phyloP scores from a whole-genome alignment of 2,329 filamentous ascomycete genomes.

The Colletotrichum orchidophilum region DNA sequence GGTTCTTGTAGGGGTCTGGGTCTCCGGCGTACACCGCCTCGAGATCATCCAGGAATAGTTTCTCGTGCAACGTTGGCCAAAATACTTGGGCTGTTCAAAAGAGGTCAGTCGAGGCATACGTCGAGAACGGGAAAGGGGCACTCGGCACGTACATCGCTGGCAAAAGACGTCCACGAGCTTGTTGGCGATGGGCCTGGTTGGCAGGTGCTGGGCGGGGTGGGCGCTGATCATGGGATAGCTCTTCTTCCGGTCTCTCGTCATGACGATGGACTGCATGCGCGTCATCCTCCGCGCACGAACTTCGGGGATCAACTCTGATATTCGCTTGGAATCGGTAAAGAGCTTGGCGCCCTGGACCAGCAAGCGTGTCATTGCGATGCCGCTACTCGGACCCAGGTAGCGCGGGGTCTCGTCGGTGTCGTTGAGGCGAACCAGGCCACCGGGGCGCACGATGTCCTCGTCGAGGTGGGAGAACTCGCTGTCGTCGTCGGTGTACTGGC shows the following conservation, averaged over 20 bases:
- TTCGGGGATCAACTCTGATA: slow-evolving; percentile 90
- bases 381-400: slow-evolving; percentile 92
- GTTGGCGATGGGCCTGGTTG: slow-evolving; percentile 77
- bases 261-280: slow-evolving; percentile 68
- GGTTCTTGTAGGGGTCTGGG: slow-evolving; percentile 84
- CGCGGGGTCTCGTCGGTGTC: slow-evolving; percentile 87
- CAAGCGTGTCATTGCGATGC: slow-evolving; percentile 92
- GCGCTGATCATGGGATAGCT: slow-evolving; percentile 92
- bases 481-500: slow-evolving; percentile 81
- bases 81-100: slow-evolving; percentile 79
- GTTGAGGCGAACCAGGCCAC: slow-evolving; percentile 84
- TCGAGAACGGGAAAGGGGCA: slow-evolving; percentile 5
- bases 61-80: slow-evolving; percentile 88
- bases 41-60: slow-evolving; percentile 77
- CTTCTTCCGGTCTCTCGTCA: slow-evolving; percentile 73
- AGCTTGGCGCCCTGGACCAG: slow-evolving; percentile 97
- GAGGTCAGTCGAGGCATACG: slow-evolving; percentile 30
- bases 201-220: slow-evolving; percentile 79
- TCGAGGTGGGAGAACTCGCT: slow-evolving; percentile 73
- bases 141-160: slow-evolving; percentile 75
- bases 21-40: slow-evolving; percentile 83
- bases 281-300: slow-evolving; percentile 65
- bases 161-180: slow-evolving; percentile 86
- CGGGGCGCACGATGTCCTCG: slow-evolving; percentile 87
- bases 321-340: slow-evolving; percentile 89